Evolutionary conservation across 78 protist genomes (phyloP).

Genomic region (Cavenderia fasciculata): DNA sequence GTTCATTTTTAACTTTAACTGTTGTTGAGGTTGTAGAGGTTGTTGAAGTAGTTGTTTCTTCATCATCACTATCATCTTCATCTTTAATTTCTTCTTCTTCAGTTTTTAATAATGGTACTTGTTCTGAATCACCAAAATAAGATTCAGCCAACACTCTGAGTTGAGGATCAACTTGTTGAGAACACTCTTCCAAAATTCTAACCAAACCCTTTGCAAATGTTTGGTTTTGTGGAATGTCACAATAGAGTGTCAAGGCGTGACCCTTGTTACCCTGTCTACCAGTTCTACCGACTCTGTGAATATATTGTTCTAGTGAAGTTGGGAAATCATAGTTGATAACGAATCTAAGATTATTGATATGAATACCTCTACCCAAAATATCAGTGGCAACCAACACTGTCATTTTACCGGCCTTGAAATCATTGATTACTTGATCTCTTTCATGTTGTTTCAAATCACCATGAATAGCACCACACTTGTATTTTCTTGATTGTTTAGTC

Average conservation of each 20-base stretch:
- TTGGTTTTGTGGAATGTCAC: conserved; percentile 4
- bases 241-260: conserved; percentile 86
- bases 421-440: conserved; percentile 93
- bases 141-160: neutral
- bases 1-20: neutral
- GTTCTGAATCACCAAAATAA: neutral
- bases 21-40: too few relatives aligned
- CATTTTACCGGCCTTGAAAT: conserved; percentile 82
- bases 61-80: conserved; percentile 13
- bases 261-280: conserved; percentile 95
- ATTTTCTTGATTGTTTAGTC: neutral
- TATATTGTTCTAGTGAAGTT: conserved; percentile 85
- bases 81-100: neutral
- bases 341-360: conserved; percentile 93
- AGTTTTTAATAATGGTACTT: neutral
- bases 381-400: conserved; percentile 97
- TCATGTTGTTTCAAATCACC: conserved; percentile 99
- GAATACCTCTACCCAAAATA: conserved; percentile 98
- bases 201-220: conserved; percentile 57
- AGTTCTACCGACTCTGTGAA: conserved; percentile 94
- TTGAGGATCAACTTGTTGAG: conserved; percentile 26
- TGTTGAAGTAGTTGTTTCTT: neutral
- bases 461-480: conserved; percentile 90
- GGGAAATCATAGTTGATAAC: conserved; percentile 99
- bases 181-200: conserved; percentile 56